These are phyloP conservation scores for Trichoderma sp. DNA, from an alignment of 2,329 filamentous ascomycete genomes.

Conservation along the genomic window DNA sequence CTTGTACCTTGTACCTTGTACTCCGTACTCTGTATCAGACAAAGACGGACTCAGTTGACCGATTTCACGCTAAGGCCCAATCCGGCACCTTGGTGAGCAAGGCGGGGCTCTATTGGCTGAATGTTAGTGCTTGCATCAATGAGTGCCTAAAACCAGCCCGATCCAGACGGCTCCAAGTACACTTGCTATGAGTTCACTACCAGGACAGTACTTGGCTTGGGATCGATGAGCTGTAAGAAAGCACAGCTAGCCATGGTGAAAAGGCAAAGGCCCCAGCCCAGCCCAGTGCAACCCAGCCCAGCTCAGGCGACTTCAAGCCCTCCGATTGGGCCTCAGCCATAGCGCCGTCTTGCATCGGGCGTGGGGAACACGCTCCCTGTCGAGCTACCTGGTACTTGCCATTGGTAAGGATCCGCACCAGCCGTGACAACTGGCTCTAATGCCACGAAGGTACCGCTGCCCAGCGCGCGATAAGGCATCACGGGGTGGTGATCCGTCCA, in stretches of 20 bases:
- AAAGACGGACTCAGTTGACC: neutral
- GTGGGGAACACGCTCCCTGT: slow-evolving; percentile 8
- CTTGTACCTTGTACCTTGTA: neutral
- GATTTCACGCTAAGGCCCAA: neutral
- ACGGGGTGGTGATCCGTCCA: slow-evolving; percentile 16
- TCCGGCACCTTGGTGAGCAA: neutral
- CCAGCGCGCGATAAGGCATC: slow-evolving; percentile 1
- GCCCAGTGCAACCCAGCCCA: neutral
- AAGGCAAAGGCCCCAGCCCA: neutral
- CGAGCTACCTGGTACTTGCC: slow-evolving; percentile 26
- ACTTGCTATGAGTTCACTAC: neutral
- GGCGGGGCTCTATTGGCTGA: neutral
- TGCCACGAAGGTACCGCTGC: slow-evolving; percentile 16
- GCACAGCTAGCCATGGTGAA: neutral
- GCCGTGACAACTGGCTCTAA: slow-evolving; percentile 1
- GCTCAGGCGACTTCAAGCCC: neutral
- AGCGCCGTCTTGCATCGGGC: slow-evolving; percentile 4
- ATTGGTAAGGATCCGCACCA: slow-evolving; percentile 27
- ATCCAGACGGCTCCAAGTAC: neutral
- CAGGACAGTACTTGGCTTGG: neutral
- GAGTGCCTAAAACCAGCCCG: slow-evolving; percentile 2
- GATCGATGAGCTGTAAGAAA: neutral
- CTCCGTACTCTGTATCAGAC: neutral
- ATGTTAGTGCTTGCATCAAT: slow-evolving; percentile 17
- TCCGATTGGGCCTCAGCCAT: slow-evolving; percentile 16